A percentile compares a stretch with the other conserved stretches of the same genome.
phyloP scores from a whole-genome alignment of 2,329 filamentous ascomycete species.

The Hymenoscyphus repandus region DNA sequence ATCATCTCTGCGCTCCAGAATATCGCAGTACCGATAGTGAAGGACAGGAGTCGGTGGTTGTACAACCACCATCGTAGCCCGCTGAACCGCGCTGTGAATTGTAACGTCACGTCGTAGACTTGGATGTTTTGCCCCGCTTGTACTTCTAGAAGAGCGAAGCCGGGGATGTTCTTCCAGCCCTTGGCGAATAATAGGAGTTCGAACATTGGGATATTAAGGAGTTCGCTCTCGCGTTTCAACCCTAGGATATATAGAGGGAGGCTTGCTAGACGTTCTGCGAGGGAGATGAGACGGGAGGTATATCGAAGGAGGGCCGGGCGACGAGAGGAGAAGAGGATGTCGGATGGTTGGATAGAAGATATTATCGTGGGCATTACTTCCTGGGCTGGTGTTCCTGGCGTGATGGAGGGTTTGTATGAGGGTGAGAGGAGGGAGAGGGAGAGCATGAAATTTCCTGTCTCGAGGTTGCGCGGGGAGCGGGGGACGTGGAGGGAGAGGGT shows the following conservation, averaged over 20 bases:
- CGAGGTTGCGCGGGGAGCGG: slow-evolving; percentile 68
- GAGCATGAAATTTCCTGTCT: slow-evolving; percentile 91
- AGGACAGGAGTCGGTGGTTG: slow-evolving; percentile 66
- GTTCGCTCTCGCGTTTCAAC: slow-evolving; percentile 57
- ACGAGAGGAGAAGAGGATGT: slow-evolving; percentile 57
- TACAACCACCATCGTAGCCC: slow-evolving; percentile 86
- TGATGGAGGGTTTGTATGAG: slow-evolving; percentile 31
- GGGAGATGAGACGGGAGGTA: slow-evolving; percentile 62
- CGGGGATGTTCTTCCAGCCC: slow-evolving; percentile 39
- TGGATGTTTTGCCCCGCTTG: slow-evolving; percentile 57
- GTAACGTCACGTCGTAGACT: slow-evolving; percentile 65
- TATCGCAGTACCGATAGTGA: slow-evolving; percentile 58
- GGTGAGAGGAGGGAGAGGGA: slow-evolving; percentile 63
- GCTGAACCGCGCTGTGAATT: slow-evolving; percentile 67
- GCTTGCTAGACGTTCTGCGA: slow-evolving; percentile 57
- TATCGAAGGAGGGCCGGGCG: slow-evolving; percentile 77
- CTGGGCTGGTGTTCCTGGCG: neutral
- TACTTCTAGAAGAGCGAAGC: slow-evolving; percentile 42
- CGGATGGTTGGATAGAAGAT: slow-evolving; percentile 20
- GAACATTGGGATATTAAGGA: slow-evolving; percentile 63
- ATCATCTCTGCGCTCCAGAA: slow-evolving; percentile 77
- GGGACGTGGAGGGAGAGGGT: slow-evolving; percentile 71
- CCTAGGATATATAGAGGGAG: slow-evolving; percentile 67
- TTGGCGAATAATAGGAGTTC: slow-evolving; percentile 62
- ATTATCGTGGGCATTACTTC: slow-evolving; percentile 14